These are phyloP conservation scores for Allantophomopsis lycopodina DNA, from an alignment of 2,329 filamentous ascomycete genomes.

Conservation along the genomic window DNA sequence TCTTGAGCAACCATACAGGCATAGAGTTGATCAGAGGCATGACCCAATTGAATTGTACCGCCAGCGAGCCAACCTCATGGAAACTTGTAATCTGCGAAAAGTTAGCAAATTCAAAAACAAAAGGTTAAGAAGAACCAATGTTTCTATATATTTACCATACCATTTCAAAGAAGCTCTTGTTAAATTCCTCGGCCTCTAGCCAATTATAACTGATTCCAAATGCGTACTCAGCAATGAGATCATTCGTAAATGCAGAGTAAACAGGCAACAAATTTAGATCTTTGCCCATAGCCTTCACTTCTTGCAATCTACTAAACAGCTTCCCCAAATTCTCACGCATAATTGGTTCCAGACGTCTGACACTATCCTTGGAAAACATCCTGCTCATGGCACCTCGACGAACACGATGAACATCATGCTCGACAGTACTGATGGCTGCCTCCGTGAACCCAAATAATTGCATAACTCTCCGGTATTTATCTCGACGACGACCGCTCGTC, in stretches of 20 bases:
- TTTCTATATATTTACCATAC: constrained; percentile 6
- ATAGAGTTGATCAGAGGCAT: constrained; percentile 2
- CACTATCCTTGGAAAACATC: constrained; percentile 7
- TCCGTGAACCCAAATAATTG: constrained; percentile 2
- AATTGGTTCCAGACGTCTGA: constrained; percentile 4
- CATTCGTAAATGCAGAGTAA: constrained; percentile 14
- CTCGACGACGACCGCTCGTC: constrained; percentile 2
- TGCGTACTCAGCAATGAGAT: constrained; percentile 18
- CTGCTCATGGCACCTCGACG: constrained; percentile 8
- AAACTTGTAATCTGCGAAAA: no score
- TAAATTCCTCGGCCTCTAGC: constrained; percentile 14
- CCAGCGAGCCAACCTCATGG: constrained; percentile 7
- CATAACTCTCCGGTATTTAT: constrained; percentile 5
- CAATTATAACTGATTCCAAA: constrained; percentile 17
- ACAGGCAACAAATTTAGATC: constrained; percentile 11
- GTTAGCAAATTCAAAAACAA: no score
- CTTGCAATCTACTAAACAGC: constrained; percentile 1
- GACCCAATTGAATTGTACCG: constrained; percentile 4
- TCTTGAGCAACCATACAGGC: not conserved
- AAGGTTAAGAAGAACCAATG: no score
- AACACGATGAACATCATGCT: constrained; percentile 7
- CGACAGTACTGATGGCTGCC: constrained; percentile 3
- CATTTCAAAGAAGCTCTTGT: constrained; percentile 14
- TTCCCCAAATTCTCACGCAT: constrained; percentile 3
- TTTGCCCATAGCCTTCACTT: not conserved